Evolutionary conservation across 176 grass and related monocot genomes (phyloP).

Genomic region (Miscanthus lutarioriparius): DNA sequence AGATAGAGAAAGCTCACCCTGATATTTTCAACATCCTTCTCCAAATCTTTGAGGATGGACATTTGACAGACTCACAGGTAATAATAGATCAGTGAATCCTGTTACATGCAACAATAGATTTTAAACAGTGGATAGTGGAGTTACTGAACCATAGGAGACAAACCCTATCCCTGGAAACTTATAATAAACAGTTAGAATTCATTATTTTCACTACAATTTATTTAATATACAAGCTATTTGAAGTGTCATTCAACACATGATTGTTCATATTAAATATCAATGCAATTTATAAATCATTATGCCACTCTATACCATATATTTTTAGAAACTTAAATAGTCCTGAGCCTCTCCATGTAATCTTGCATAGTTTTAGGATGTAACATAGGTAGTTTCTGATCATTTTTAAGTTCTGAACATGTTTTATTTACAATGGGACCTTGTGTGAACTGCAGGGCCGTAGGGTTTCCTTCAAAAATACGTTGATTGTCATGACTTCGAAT

Average conservation of each 20-base stretch:
- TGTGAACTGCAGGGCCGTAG: constrained; percentile 71
- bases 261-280: constrained; percentile 22
- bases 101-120: constrained; percentile 12
- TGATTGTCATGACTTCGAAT: constrained; percentile 99
- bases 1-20: constrained; percentile 99
- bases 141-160: neutral
- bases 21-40: constrained; percentile 99
- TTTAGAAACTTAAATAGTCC: neutral
- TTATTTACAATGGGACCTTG: constrained; percentile 32
- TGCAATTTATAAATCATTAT: neutral
- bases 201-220: neutral
- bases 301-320: neutral
- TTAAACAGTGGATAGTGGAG: constrained; percentile 1
- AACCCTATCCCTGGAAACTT: constrained; percentile 8
- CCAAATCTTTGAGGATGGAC: constrained; percentile 97
- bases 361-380: neutral
- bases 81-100: constrained; percentile 30
- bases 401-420: constrained; percentile 31
- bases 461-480: constrained; percentile 98
- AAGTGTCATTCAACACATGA: neutral
- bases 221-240: neutral
- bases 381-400: neutral
- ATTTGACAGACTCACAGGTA: constrained; percentile 90
- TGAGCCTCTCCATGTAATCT: neutral
- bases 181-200: neutral